phyloP scores from a whole-genome alignment of 257 asterid genomes.

The Solanum ossicruentum region DNA sequence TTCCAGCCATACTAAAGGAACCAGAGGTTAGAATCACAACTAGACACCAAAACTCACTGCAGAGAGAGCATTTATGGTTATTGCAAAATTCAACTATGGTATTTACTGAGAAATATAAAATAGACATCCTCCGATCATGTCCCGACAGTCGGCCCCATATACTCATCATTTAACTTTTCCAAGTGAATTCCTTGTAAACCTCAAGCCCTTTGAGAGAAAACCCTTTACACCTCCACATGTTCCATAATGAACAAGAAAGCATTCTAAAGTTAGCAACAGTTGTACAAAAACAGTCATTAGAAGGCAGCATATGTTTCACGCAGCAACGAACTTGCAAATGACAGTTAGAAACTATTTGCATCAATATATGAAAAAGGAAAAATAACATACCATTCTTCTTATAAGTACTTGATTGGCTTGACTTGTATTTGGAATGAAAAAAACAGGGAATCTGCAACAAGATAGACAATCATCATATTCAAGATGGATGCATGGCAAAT shows the following conservation, averaged over 20 bases:
- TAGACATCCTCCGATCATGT: neutral
- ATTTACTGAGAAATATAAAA: neutral
- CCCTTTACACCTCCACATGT: neutral
- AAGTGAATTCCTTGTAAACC: neutral
- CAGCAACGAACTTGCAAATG: neutral
- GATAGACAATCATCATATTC: neutral
- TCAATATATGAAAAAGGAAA: neutral
- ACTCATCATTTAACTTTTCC: neutral
- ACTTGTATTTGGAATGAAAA: conserved; percentile 75
- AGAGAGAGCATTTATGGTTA: neutral
- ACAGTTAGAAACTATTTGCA: neutral
- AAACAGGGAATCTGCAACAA: conserved; percentile 67
- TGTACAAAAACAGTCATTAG: neutral
- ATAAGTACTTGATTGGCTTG: conserved; percentile 64
- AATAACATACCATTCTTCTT: conserved; percentile 59
- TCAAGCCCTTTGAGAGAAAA: neutral
- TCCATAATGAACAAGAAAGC: neutral
- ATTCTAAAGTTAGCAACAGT: neutral
- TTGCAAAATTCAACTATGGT: neutral
- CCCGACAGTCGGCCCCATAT: neutral
- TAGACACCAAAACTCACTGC: neutral
- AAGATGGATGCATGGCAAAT: neutral
- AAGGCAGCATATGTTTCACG: neutral
- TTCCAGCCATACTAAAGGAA: neutral
- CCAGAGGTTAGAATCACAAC: neutral